Conservation (phyloP, 371 early-diverging fungal genomes). For the Mortierella sp. region DNA sequence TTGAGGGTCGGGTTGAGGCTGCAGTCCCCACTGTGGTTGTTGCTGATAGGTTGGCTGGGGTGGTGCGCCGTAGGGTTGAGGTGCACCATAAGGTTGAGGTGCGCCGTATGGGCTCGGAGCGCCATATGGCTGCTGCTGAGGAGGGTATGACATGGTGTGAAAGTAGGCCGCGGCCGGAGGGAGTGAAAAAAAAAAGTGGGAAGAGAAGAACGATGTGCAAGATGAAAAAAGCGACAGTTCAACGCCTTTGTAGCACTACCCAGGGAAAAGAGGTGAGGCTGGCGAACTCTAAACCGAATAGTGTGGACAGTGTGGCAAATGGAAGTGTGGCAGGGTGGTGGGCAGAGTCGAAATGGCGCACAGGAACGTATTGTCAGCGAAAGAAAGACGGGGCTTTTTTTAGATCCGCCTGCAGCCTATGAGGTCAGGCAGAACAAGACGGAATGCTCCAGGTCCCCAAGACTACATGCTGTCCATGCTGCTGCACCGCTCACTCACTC, state of each 20-base stretch:
- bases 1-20: slow-evolving; percentile 8
- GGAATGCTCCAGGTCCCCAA: too few relatives aligned
- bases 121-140: slow-evolving; percentile 7
- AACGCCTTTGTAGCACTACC: too few relatives aligned
- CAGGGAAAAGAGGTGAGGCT: too few relatives aligned
- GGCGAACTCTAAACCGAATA: too few relatives aligned
- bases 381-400: too few relatives aligned
- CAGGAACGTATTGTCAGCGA: too few relatives aligned
- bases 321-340: too few relatives aligned
- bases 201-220: slow-evolving; percentile 7
- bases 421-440: too few relatives aligned
- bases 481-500: background rate
- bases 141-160: slow-evolving; percentile 19
- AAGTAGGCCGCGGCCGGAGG: background rate
- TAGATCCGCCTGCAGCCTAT: too few relatives aligned
- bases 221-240: background rate
- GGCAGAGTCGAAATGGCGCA: too few relatives aligned
- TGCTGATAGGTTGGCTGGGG: slow-evolving; percentile 16
- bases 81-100: slow-evolving; percentile 28
- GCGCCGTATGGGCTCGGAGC: slow-evolving; percentile 20
- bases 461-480: too few relatives aligned
- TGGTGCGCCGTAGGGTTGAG: slow-evolving; percentile 7
- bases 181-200: slow-evolving; percentile 3
- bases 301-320: too few relatives aligned
- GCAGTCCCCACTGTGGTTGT: slow-evolving; percentile 25